A percentile compares a stretch with the other conserved stretches of the same genome.
These are phyloP conservation scores for Plantago coronopus DNA, from an alignment of 305 asterid species.

Conservation along the genomic window DNA sequence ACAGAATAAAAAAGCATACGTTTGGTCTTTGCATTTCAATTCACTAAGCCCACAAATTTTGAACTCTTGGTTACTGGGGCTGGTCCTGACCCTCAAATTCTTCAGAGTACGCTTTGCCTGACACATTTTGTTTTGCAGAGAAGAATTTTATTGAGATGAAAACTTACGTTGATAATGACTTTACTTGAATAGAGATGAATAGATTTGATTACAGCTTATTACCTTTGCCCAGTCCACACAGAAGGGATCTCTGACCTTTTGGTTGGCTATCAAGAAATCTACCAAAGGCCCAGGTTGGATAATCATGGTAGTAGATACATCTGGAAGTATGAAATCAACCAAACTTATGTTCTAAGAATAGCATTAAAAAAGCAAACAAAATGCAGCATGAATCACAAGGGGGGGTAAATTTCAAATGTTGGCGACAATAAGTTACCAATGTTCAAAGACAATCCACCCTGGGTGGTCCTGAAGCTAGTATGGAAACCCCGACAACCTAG, in stretches of 20 bases:
- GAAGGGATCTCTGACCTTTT: slow-evolving; percentile 60
- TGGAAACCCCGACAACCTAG: slow-evolving; percentile 65
- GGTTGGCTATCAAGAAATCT: slow-evolving; percentile 64
- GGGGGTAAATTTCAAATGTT: background rate
- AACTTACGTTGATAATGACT: background rate
- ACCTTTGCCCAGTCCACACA: slow-evolving; percentile 82
- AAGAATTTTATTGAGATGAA: background rate
- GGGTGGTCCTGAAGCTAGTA: slow-evolving; percentile 52
- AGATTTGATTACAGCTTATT: slow-evolving; percentile 6
- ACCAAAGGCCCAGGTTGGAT: slow-evolving; percentile 76
- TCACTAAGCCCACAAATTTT: slow-evolving; percentile 65
- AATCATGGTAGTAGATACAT: slow-evolving; percentile 88
- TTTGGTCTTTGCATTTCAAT: slow-evolving; percentile 43
- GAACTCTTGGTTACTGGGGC: slow-evolving; percentile 54
- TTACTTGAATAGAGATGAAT: background rate
- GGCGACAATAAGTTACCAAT: slow-evolving; percentile 33
- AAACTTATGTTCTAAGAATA: background rate
- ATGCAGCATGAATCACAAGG: background rate
- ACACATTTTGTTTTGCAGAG: slow-evolving; percentile 3
- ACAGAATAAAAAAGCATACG: slow-evolving; percentile 29
- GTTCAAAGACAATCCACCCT: slow-evolving; percentile 58
- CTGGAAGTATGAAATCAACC: slow-evolving; percentile 26
- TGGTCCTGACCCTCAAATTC: slow-evolving; percentile 52
- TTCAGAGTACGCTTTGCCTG: slow-evolving; percentile 63
- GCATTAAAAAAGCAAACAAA: background rate